Conservation (phyloP, 768 basidiomycete genomes). For the Strobilomyces dryophilus region DNA sequence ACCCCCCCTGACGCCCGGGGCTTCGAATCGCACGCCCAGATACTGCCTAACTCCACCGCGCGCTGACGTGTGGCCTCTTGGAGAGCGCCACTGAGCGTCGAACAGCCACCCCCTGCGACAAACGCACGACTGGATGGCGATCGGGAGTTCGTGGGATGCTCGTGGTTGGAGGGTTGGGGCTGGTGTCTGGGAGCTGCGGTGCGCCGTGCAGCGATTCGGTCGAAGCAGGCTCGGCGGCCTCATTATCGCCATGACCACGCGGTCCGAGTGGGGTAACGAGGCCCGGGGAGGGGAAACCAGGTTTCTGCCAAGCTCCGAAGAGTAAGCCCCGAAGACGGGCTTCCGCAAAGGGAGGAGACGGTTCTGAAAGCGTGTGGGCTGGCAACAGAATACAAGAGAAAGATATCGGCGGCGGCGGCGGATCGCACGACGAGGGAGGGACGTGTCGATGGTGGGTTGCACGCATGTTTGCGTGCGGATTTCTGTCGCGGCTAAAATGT, state of each 20-base stretch:
- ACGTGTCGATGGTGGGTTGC: background rate
- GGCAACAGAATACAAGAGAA: too few species aligned
- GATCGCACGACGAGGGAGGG: background rate
- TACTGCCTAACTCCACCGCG: conserved; percentile 1
- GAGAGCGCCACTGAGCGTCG: background rate
- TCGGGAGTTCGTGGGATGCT: too few species aligned
- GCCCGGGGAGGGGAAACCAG: background rate
- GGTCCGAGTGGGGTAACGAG: background rate
- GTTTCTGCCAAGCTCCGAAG: background rate
- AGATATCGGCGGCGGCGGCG: too few species aligned
- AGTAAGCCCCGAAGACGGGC: background rate
- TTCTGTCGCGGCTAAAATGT: background rate
- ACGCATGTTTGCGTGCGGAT: background rate
- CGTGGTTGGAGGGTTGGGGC: too few species aligned
- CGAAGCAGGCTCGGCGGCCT: background rate
- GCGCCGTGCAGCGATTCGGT: too few species aligned
- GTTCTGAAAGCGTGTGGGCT: too few species aligned
- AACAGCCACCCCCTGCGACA: background rate
- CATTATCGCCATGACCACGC: background rate
- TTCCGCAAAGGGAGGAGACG: too few species aligned
- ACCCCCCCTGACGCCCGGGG: background rate
- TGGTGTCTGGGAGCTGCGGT: too few species aligned
- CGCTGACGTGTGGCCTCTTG: too few species aligned
- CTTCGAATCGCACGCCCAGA: too few species aligned
- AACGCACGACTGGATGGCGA: too few species aligned